Evolutionary conservation across 2,329 filamentous ascomycete genomes (phyloP).

Genomic region (Chrysosphaeria jannelii): DNA sequence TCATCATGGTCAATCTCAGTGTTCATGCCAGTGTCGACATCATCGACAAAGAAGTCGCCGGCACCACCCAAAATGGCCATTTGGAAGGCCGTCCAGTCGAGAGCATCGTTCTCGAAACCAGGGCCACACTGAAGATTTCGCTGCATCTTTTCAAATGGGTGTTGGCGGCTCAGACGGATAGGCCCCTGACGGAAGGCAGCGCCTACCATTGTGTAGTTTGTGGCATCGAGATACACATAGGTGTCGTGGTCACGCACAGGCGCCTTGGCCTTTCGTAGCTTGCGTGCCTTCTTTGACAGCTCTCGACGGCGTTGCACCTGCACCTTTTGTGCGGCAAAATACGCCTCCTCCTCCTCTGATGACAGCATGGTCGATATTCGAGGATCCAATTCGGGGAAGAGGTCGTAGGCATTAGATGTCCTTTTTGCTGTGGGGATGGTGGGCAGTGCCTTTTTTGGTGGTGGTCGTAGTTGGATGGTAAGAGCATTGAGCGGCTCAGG

Average conservation of each 20-base stretch:
- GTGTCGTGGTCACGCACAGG: conserved; percentile 3
- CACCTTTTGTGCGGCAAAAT: conserved; percentile 3
- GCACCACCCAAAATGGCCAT: conserved; percentile 29
- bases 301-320: conserved; percentile 3
- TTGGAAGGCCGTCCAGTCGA: conserved; percentile 35
- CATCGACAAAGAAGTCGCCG: conserved; percentile 18
- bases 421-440: no score
- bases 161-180: conserved; percentile 19
- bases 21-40: conserved; percentile 11
- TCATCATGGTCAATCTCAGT: conserved; percentile 14
- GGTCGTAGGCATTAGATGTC: no score
- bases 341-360: conserved; percentile 7
- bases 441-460: no score
- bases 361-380: conserved; percentile 7
- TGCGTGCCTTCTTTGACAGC: not conserved
- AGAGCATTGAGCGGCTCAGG: no score
- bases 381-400: no score
- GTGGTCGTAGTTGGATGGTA: no score
- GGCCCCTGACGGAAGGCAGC: conserved; percentile 22
- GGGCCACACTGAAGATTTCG: no score
- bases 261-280: conserved; percentile 1
- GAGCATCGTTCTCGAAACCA: conserved; percentile 19
- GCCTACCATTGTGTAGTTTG: conserved; percentile 17
- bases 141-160: no score
- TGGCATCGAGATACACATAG: conserved; percentile 17